These are phyloP conservation scores for Amorphotheca resinae DNA, from an alignment of 495 filamentous ascomycete species.

Conservation along the genomic window DNA sequence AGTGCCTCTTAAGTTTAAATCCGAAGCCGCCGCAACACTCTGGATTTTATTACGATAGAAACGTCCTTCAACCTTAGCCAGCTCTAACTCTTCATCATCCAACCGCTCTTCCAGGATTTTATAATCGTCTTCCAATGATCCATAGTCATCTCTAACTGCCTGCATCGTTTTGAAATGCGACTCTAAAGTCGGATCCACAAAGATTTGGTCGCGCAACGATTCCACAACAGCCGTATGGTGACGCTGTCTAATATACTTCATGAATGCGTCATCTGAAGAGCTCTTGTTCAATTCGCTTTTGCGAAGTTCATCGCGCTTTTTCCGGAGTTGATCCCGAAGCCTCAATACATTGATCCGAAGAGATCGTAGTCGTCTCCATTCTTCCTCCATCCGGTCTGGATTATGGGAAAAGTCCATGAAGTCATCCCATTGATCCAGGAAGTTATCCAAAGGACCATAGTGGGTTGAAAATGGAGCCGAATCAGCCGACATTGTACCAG, in stretches of 20 bases:
- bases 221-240: background rate
- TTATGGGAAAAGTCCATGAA: background rate
- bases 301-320: constrained; percentile 5
- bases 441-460: constrained; percentile 4
- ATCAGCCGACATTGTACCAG: too few relatives aligned
- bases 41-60: constrained; percentile 5
- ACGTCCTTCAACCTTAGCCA: constrained; percentile 8
- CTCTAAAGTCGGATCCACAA: background rate
- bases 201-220: background rate
- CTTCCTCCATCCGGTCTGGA: constrained; percentile 1
- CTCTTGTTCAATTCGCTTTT: constrained; percentile 1
- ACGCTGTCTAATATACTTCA: constrained; percentile 5
- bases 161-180: constrained; percentile 6
- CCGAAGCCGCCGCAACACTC: too few relatives aligned
- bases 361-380: constrained; percentile 1
- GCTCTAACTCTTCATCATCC: constrained; percentile 6
- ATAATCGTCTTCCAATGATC: constrained; percentile 8
- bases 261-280: constrained; percentile 6
- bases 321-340: background rate
- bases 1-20: background rate
- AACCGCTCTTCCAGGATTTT: constrained; percentile 5
- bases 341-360: constrained; percentile 3
- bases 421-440: constrained; percentile 1
- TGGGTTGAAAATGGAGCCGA: too few relatives aligned
- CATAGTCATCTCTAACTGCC: constrained; percentile 10